Percentiles rank a stretch among this genome's conserved stretches.
Evolutionary conservation across 2,329 filamentous ascomycete species (phyloP).

Genomic region (Metarhizium rileyi): DNA sequence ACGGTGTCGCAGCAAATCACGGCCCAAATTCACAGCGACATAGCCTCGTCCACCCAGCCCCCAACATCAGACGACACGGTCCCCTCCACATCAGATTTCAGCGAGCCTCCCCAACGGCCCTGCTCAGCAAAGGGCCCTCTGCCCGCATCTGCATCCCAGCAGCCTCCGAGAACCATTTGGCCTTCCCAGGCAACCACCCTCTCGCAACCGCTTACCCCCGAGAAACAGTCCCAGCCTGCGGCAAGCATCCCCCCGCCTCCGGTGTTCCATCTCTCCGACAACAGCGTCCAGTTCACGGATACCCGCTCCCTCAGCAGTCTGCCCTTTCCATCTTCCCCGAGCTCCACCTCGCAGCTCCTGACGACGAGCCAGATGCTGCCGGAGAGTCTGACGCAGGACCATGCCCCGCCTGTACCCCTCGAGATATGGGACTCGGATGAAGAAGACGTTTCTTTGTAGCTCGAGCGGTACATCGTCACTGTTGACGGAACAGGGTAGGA

Average conservation of each 20-base stretch:
- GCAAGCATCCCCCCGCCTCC: conserved; percentile 7
- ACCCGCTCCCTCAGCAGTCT: conserved; percentile 10
- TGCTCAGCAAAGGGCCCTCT: conserved; percentile 6
- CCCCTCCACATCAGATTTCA: conserved; percentile 22
- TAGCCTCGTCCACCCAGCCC: conserved; percentile 28
- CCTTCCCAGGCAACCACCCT: conserved; percentile 28
- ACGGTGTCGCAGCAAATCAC: conserved; percentile 43
- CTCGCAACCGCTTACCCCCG: conserved; percentile 25
- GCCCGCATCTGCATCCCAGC: conserved; percentile 8
- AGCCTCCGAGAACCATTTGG: conserved; percentile 4
- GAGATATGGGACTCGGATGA: conserved; percentile 30
- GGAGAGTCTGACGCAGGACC: conserved; percentile 32
- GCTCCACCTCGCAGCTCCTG: conserved; percentile 35
- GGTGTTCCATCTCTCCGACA: conserved; percentile 12
- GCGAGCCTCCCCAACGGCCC: conserved; percentile 4
- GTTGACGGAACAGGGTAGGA: neutral
- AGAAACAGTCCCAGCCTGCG: conserved; percentile 10
- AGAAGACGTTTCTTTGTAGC: conserved; percentile 13
- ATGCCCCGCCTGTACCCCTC: conserved; percentile 18
- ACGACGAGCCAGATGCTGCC: conserved; percentile 44
- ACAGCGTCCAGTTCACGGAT: conserved; percentile 18
- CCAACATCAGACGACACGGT: conserved; percentile 17
- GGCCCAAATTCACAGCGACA: conserved; percentile 39
- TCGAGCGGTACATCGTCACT: neutral
- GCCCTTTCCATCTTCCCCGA: conserved; percentile 9